Evolutionary conservation across 169 alveolate genomes (phyloP), one percentile per base, ranked within the genome.

Genomic region (Theileria parva): DNA sequence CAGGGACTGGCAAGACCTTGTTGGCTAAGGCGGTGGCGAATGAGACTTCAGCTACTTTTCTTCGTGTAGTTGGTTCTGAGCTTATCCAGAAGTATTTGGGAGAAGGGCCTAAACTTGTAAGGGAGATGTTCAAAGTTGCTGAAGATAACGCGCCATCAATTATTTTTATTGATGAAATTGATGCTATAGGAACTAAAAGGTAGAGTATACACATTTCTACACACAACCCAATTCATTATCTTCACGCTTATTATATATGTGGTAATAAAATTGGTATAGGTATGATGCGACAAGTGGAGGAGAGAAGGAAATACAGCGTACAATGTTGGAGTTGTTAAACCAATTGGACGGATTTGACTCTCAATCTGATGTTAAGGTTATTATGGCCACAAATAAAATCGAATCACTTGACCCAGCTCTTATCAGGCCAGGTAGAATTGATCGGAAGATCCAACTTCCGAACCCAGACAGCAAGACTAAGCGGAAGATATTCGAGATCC

Each of bases 281-380:
- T 97, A 97, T 67, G 99, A 97, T 77, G 97, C 99, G 69, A 95
- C 97, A 44, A 96, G 99, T 69, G 99, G 99, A 34, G 99, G 99
- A 15, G 99, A 97, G 80, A 96, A 98, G 86, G 99, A 98, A 90
- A 98, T 98, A 67, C 99, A 98, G 92, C 95, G 99, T 80, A 98
- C 99, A 48, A 98, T 98, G 99, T 96, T 98, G 91, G 99, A 98
- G 94, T 92, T 98, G 63, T 89, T 98, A 74, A 98, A 97, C 88
- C 99, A 98, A 89, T 93, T 97, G 67, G 99, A 98, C 88, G 99
- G 99, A 21, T 98, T 98, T 93, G 99, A 98, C 92, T 94, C 99
- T 19, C 94, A 97, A 78, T 96, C 99, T 13, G 99, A 98, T 84
- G 99, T 98, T 76, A 98, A 98, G 93, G 99, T 97, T 53, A 97